Conservation (phyloP, 2,329 filamentous ascomycete species). For the Ramularia collo-cygni region DNA sequence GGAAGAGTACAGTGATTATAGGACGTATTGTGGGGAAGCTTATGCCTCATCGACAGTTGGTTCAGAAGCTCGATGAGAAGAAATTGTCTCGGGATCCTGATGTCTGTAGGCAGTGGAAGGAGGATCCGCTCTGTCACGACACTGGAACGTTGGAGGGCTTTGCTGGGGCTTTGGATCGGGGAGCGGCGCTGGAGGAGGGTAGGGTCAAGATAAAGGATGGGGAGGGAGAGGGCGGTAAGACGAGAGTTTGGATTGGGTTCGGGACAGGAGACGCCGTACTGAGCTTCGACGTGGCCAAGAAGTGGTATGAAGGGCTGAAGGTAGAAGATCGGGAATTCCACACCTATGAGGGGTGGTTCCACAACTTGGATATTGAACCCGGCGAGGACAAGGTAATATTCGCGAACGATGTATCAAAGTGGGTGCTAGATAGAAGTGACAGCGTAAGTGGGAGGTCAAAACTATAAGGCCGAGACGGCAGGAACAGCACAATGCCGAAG, state of each 20-base stretch:
- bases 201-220: conserved; percentile 40
- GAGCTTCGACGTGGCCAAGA: conserved; percentile 57
- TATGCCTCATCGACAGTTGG: conserved; percentile 60
- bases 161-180: conserved; percentile 69
- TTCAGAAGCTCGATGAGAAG: conserved; percentile 57
- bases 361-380: conserved; percentile 49
- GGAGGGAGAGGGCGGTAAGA: conserved; percentile 48
- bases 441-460: conserved; percentile 7
- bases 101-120: conserved; percentile 53
- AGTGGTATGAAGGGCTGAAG: conserved; percentile 52
- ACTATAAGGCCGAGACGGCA: conserved; percentile 2
- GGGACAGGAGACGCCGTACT: conserved; percentile 68
- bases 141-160: conserved; percentile 81
- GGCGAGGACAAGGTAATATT: conserved; percentile 30
- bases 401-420: conserved; percentile 28
- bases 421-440: conserved; percentile 27
- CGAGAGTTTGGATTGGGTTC: conserved; percentile 64
- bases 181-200: conserved; percentile 52
- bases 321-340: conserved; percentile 64
- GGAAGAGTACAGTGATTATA: conserved; percentile 53
- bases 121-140: conserved; percentile 70
- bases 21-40: conserved; percentile 63
- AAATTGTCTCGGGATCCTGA: conserved; percentile 61
- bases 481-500: too few relatives aligned
- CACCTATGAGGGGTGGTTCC: conserved; percentile 69